Percentiles rank a stretch among this genome's conserved stretches.
phyloP scores from a whole-genome alignment of 208 protist genomes.

The Leishmania lainsoni region DNA sequence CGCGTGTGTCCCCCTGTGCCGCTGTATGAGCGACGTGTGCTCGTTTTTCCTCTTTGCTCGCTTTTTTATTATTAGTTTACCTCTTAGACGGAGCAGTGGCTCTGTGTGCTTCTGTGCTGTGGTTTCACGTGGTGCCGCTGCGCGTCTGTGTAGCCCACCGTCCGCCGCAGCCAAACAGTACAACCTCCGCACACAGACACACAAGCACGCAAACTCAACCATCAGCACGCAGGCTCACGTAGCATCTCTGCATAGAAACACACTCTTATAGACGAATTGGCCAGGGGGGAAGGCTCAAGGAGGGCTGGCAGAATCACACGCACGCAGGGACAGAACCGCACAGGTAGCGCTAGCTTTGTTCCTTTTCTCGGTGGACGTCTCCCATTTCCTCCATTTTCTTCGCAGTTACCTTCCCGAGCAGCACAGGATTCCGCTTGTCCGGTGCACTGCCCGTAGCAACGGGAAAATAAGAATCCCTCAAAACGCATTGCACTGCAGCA shows the following conservation, averaged over 20 bases:
- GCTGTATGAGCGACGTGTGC: not conserved
- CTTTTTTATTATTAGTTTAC: constrained; percentile 1
- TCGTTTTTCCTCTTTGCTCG: not conserved
- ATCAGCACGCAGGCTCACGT: not conserved
- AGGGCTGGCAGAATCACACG: not conserved
- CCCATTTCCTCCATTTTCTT: not conserved
- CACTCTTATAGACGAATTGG: not conserved
- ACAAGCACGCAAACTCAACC: constrained; percentile 2
- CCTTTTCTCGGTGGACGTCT: not conserved
- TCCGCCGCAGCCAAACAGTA: not conserved
- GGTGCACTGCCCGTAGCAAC: not conserved
- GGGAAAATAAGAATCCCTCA: not conserved
- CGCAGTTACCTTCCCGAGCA: not conserved
- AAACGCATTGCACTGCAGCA: not conserved
- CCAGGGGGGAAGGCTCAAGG: not conserved
- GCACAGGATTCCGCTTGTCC: not conserved
- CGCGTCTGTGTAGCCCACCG: not conserved
- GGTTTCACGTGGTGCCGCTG: not conserved
- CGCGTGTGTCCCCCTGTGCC: not conserved
- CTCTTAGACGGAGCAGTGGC: not conserved
- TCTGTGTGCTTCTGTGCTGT: not conserved
- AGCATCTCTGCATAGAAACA: constrained; percentile 3
- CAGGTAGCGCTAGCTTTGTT: not conserved
- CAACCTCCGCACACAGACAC: not conserved
- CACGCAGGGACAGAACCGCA: not conserved